Evolutionary conservation across 768 basidiomycete species (phyloP), one percentile per base, ranked within the genome.

Genomic region (Phanerodontia chrysosporium): DNA sequence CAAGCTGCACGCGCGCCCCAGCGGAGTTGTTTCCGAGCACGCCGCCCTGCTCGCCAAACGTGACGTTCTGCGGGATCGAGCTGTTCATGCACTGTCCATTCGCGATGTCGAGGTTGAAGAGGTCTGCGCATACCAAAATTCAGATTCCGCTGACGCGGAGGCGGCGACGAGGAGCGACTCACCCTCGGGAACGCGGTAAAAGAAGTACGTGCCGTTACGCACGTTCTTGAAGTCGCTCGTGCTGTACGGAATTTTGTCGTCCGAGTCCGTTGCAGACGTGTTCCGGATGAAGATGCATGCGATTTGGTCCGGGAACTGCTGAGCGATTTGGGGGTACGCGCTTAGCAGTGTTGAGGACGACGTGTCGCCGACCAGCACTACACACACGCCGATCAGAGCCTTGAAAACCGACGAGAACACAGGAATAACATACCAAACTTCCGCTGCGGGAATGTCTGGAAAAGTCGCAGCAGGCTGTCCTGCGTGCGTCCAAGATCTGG

Each of bases 201-300:
- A 67, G 59, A 69, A 69, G 59, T 70, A 72, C 52, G 62, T 69
- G 59, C 62, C 60, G 58, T 69, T 69, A 21, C 59, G 54, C 27
- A 73, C 9, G 48, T 69, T 68, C 63, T 71, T 61, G 62, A 72
- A 73, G 5, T 62, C 69, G 51, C 60, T 68, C 28, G 70, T 73
- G 61, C 67, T 66, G 62, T 69, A 73, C 12, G 72, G 72, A 57
- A 73, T 65, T 57, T 70, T 62, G 62, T 72, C 69, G 55, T 68
- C 65, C 13, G 63, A 28, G 57, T 73, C 71, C 14, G 70, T 73
- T 8, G 71, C 69, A 30, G 66, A 68, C 24, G 71, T 72, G 64
- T 72, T 73, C 27, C 72, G 67, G 55, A 72, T 59, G 57, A 73
- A 64, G 57, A 73, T 72, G 60, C 72, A 73, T 30, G 62, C 61